These are phyloP conservation scores for Lentinus brumalis DNA, from an alignment of 768 basidiomycete species.

Conservation along the genomic window DNA sequence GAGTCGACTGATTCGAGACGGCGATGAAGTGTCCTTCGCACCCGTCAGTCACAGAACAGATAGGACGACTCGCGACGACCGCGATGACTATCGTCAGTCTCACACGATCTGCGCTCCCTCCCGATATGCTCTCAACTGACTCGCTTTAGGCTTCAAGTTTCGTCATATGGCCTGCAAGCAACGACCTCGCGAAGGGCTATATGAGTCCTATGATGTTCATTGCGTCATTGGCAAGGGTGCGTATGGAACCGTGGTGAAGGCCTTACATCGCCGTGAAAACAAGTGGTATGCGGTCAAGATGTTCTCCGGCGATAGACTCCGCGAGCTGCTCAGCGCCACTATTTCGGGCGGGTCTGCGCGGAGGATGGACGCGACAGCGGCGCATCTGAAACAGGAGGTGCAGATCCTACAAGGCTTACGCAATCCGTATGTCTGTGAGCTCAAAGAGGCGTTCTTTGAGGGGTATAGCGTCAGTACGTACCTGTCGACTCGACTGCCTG, in stretches of 20 bases:
- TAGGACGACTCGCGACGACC: too few relatives aligned
- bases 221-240: conserved; percentile 80
- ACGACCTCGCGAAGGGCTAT: conserved; percentile 28
- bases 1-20: background rate
- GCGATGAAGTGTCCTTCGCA: background rate
- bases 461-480: too few relatives aligned
- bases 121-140: conserved; percentile 29
- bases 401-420: conserved; percentile 41
- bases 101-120: too few relatives aligned
- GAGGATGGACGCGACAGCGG: conserved; percentile 56
- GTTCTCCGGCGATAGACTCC: conserved; percentile 54
- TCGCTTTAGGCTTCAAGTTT: conserved; percentile 32
- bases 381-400: background rate
- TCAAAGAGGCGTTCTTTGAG: conserved; percentile 31
- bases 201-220: conserved; percentile 60
- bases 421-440: conserved; percentile 79
- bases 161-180: conserved; percentile 29
- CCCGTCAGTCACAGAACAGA: background rate
- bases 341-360: conserved; percentile 66
- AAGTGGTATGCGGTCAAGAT: conserved; percentile 82
- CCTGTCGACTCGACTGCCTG: conserved; percentile 17
- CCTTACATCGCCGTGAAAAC: conserved; percentile 65
- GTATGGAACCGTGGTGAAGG: conserved; percentile 84
- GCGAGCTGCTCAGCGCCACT: conserved; percentile 11
- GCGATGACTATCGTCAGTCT: too few relatives aligned